Conservation (phyloP, 2,329 filamentous ascomycete genomes). For the Fusarium chaquense region DNA sequence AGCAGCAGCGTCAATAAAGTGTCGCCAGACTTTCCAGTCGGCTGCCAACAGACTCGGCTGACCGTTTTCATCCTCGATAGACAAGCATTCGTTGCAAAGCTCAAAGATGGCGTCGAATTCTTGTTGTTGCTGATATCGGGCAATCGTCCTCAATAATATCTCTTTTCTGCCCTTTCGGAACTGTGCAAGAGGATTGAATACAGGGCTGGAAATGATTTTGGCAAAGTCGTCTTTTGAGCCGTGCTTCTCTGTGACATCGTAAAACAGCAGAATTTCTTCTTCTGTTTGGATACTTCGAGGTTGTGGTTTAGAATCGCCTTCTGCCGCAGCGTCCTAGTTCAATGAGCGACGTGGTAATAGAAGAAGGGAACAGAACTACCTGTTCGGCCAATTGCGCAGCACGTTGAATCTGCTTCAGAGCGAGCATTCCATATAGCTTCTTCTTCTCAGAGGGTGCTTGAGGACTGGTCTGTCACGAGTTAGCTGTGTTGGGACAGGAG, state of each 20-base stretch:
- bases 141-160: constrained; percentile 57
- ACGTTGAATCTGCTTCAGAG: constrained; percentile 64
- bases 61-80: constrained; percentile 52
- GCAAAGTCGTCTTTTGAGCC: constrained; percentile 57
- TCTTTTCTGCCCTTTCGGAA: constrained; percentile 62
- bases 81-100: constrained; percentile 60
- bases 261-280: constrained; percentile 64
- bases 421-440: constrained; percentile 64
- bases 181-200: constrained; percentile 58
- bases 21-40: constrained; percentile 58
- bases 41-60: constrained; percentile 59
- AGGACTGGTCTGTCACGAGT: constrained; percentile 55
- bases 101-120: constrained; percentile 59
- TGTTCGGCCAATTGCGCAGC: constrained; percentile 61
- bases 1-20: constrained; percentile 55
- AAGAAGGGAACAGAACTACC: constrained; percentile 49
- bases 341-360: neutral
- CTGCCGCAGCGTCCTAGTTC: constrained; percentile 36
- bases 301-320: constrained; percentile 42
- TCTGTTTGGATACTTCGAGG: constrained; percentile 57
- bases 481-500: constrained; percentile 2
- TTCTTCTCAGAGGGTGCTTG: constrained; percentile 63
- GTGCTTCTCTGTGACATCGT: constrained; percentile 60
- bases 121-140: constrained; percentile 53
- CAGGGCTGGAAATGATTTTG: constrained; percentile 54